Conservation (phyloP, 1,139 yeast species). For the Pneumocystis murina region DNA sequence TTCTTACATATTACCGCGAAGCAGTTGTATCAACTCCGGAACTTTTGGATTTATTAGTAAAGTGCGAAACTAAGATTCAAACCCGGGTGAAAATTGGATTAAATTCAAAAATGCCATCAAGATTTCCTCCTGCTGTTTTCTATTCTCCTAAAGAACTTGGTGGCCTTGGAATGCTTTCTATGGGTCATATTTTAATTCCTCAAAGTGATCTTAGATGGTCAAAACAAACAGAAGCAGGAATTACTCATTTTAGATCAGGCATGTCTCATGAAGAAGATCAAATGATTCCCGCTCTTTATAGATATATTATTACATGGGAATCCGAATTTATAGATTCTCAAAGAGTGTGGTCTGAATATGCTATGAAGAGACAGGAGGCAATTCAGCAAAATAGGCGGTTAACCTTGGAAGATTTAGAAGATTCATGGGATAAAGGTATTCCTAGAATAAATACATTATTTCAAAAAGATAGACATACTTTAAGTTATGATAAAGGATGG, state of each 20-base stretch:
- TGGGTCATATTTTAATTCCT: constrained; percentile 88
- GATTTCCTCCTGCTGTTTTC: constrained; percentile 97
- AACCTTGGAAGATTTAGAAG: constrained; percentile 86
- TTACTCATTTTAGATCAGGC: constrained; percentile 88
- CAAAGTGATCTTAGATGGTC: constrained; percentile 88
- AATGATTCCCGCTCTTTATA: constrained; percentile 79
- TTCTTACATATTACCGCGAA: constrained; percentile 82
- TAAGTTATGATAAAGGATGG: constrained; percentile 82
- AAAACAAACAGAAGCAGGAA: constrained; percentile 84
- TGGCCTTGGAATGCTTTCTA: constrained; percentile 94
- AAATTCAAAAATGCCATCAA: constrained; percentile 94
- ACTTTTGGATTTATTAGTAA: constrained; percentile 66
- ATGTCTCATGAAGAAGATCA: constrained; percentile 63
- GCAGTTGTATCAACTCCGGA: constrained; percentile 77
- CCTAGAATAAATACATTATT: constrained; percentile 91
- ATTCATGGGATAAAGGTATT: constrained; percentile 89
- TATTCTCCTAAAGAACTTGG: constrained; percentile 96
- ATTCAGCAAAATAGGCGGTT: constrained; percentile 69
- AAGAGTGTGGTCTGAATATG: constrained; percentile 96
- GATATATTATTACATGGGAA: constrained; percentile 93
- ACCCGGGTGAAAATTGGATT: constrained; percentile 88
- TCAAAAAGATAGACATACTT: constrained; percentile 86
- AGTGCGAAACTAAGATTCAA: constrained; percentile 85
- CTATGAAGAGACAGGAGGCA: constrained; percentile 79
- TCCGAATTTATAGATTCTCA: constrained; percentile 88